Percentiles rank a stretch among this genome's conserved stretches.
phyloP scores from a whole-genome alignment of 208 protist genomes.

The Endotrypanum monterogeii region DNA sequence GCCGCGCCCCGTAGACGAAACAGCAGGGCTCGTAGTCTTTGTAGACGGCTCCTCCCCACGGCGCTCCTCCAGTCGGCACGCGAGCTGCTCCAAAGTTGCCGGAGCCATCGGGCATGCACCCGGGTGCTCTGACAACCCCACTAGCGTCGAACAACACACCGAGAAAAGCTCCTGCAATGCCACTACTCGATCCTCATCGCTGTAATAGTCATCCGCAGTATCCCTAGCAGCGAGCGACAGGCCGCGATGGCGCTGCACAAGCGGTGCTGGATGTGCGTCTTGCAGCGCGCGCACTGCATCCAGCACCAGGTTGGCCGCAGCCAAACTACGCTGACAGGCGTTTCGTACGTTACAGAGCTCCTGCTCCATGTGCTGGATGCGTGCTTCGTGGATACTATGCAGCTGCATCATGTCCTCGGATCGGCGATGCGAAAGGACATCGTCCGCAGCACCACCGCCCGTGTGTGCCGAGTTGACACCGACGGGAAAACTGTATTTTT shows the following conservation, averaged over 20 bases:
- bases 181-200: slow-evolving; percentile 29
- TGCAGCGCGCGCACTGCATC: slow-evolving; percentile 57
- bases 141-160: slow-evolving; percentile 17
- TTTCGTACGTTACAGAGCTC: slow-evolving; percentile 36
- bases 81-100: slow-evolving; percentile 8
- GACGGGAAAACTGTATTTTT: slow-evolving; percentile 16
- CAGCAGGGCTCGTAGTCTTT: background rate
- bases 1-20: background rate
- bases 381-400: slow-evolving; percentile 18
- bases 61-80: slow-evolving; percentile 3
- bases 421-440: slow-evolving; percentile 12
- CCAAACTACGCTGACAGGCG: slow-evolving; percentile 61
- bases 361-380: slow-evolving; percentile 26
- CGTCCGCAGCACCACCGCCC: slow-evolving; percentile 18
- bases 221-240: slow-evolving; percentile 71
- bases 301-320: slow-evolving; percentile 67
- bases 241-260: slow-evolving; percentile 49
- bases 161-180: slow-evolving; percentile 23
- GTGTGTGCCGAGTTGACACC: background rate
- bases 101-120: background rate
- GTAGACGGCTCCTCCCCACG: background rate
- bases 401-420: slow-evolving; percentile 21
- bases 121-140: slow-evolving; percentile 8
- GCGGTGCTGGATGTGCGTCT: slow-evolving; percentile 35
- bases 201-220: slow-evolving; percentile 32